These are phyloP conservation scores for Pezicula radicicola DNA, from an alignment of 2,329 filamentous ascomycete genomes.

Conservation along the genomic window DNA sequence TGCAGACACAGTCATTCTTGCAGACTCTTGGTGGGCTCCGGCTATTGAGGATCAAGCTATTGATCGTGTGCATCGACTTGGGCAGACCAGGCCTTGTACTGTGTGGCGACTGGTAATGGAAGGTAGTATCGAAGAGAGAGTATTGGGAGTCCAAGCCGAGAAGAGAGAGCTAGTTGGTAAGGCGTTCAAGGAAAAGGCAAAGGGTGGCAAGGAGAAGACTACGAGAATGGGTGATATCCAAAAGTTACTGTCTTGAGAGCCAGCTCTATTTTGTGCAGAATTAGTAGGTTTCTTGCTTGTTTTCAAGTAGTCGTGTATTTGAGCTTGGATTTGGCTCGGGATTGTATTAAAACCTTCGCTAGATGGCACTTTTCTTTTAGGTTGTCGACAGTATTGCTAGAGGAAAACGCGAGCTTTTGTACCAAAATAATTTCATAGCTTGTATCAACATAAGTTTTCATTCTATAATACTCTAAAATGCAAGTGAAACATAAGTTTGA, in stretches of 20 bases:
- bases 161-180: constrained; percentile 76
- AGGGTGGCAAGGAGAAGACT: constrained; percentile 51
- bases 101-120: constrained; percentile 83
- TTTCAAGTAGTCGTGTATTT: too few species aligned
- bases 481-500: too few species aligned
- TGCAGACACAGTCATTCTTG: constrained; percentile 80
- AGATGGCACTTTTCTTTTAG: too few species aligned
- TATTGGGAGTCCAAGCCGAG: constrained; percentile 72
- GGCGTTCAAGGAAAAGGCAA: constrained; percentile 73
- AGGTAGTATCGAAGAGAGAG: constrained; percentile 74
- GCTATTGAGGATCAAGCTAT: constrained; percentile 91
- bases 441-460: too few species aligned
- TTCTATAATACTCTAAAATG: too few species aligned
- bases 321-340: too few species aligned
- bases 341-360: too few species aligned
- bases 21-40: constrained; percentile 89
- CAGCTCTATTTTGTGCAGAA: too few species aligned
- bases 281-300: too few species aligned
- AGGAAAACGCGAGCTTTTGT: too few species aligned
- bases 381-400: too few species aligned
- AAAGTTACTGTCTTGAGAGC: constrained; percentile 37
- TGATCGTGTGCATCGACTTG: constrained; percentile 82
- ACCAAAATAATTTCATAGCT: too few species aligned
- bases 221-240: constrained; percentile 54
- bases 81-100: constrained; percentile 74